Conservation (phyloP, 805 yeast species). For the Ogataea nitratoaversa region DNA sequence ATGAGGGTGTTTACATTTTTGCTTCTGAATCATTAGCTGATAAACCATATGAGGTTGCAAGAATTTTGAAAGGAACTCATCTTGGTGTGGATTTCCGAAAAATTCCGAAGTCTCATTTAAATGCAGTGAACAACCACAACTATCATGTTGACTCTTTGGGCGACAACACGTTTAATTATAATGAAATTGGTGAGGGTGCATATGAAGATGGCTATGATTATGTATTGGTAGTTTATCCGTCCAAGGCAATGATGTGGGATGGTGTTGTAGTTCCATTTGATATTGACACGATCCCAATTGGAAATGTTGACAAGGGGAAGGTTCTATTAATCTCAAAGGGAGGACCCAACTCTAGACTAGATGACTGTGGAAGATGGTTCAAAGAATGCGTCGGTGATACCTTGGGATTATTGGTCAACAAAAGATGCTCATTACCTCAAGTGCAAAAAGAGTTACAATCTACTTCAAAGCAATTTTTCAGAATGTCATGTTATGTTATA, state of each 20-base stretch:
- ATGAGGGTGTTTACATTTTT: conserved; percentile 73
- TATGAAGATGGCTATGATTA: conserved; percentile 41
- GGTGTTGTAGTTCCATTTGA: conserved; percentile 65
- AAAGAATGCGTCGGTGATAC: conserved; percentile 53
- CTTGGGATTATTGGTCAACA: conserved; percentile 50
- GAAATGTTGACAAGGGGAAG: conserved; percentile 64
- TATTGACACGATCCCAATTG: conserved; percentile 41
- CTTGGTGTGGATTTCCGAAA: conserved; percentile 47
- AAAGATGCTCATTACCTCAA: conserved; percentile 63
- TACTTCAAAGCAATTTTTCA: conserved; percentile 62
- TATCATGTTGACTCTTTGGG: conserved; percentile 15
- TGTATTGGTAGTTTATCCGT: conserved; percentile 68
- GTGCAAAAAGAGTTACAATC: conserved; percentile 71
- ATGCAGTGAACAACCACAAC: conserved; percentile 26
- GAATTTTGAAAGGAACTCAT: conserved; percentile 42
- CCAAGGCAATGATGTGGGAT: conserved; percentile 87
- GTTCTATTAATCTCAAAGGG: conserved; percentile 67
- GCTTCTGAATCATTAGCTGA: conserved; percentile 58
- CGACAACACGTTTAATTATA: conserved; percentile 5
- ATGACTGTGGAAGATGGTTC: conserved; percentile 52
- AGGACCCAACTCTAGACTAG: conserved; percentile 52
- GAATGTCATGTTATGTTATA: conserved; percentile 61
- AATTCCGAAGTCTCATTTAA: conserved; percentile 31
- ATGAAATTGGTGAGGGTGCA: conserved; percentile 6
- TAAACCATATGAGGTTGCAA: conserved; percentile 39